Conservation (phyloP, 495 filamentous ascomycete species). For the Tuber melanosporum region DNA sequence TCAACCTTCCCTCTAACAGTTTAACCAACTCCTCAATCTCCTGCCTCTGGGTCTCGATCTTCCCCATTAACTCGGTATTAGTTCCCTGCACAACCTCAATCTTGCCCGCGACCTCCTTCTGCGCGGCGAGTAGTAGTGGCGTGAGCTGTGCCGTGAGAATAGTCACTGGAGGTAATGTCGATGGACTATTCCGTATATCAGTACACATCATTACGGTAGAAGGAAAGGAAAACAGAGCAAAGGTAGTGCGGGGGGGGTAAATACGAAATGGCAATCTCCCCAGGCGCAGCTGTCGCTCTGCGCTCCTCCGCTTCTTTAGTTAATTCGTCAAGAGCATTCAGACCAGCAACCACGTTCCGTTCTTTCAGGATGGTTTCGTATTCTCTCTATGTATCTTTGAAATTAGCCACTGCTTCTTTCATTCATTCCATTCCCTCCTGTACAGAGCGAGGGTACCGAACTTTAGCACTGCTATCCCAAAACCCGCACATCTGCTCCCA, state of each 20-base stretch:
- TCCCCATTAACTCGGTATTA: constrained; percentile 28
- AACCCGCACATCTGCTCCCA: constrained; percentile 65
- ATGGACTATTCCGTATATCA: constrained; percentile 25
- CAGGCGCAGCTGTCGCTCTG: constrained; percentile 13
- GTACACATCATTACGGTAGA: background rate
- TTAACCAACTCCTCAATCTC: constrained; percentile 32
- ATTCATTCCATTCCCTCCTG: background rate
- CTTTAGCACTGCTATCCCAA: constrained; percentile 55
- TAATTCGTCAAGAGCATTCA: constrained; percentile 78
- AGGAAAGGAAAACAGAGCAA: background rate
- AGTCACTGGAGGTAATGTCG: constrained; percentile 25
- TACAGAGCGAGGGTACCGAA: constrained; percentile 11
- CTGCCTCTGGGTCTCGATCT: constrained; percentile 31
- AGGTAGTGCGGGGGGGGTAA: background rate
- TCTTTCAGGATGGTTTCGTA: constrained; percentile 70
- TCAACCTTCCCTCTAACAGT: constrained; percentile 22
- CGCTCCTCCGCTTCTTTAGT: constrained; percentile 57
- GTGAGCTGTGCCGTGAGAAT: constrained; percentile 34
- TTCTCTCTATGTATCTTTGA: constrained; percentile 50
- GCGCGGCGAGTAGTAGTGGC: constrained; percentile 27
- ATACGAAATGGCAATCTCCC: constrained; percentile 29
- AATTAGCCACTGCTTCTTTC: constrained; percentile 14
- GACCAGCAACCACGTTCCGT: constrained; percentile 60
- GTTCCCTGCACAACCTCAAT: constrained; percentile 23
- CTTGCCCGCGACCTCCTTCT: constrained; percentile 13